Evolutionary conservation across 257 asterid genomes (phyloP), one percentile per base, ranked within the genome.

Genomic region (Forsythia suspensa): DNA sequence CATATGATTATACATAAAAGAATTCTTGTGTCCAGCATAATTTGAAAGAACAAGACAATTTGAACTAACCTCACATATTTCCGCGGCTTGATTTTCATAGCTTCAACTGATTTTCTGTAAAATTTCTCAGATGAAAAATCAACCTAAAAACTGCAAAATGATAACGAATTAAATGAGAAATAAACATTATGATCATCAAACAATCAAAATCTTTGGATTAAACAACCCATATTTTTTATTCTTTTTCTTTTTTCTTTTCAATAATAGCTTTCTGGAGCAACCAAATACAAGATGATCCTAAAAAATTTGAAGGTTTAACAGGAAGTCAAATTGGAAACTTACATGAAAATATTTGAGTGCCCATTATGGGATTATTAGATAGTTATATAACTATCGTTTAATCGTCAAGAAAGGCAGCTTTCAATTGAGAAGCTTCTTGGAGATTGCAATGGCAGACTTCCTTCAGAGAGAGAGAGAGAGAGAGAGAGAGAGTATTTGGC

Each of bases 51-150:
- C 55, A 10, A 69, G 67, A 12, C 20, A 59, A 3, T 48, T 55
- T 61, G 67, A 52, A 80, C 87, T 81, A 68, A 83, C 89, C 89
- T 83, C 40, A 77, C 80, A 70, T 83, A 83, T 18, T 83, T 78
- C 7, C 69, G 51, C 67, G 85, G 83, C 37, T 43, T 80, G 68
- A 75, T 70, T 71, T 76, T 80, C 87, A 86, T 86, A 8, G 48
- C 55, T 46, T 12, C 76, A 42, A 51, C 76, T 20, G 65, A 72
- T 44, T 2, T 72, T 24, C 57, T 40, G 75, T 40, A 29, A 29
- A 76, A 21, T 70, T 20, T 20, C 39, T 75, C 24, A 7, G 67
- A 29, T 12, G 39, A 72, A 67, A 13, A 79, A 40, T 20, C 70
- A 73, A 8, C 74, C 75, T 65, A n/a, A 41, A 72, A 44, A 63